Evolutionary conservation across 2,329 filamentous ascomycete genomes (phyloP).

Genomic region (Neonectria magnoliae): DNA sequence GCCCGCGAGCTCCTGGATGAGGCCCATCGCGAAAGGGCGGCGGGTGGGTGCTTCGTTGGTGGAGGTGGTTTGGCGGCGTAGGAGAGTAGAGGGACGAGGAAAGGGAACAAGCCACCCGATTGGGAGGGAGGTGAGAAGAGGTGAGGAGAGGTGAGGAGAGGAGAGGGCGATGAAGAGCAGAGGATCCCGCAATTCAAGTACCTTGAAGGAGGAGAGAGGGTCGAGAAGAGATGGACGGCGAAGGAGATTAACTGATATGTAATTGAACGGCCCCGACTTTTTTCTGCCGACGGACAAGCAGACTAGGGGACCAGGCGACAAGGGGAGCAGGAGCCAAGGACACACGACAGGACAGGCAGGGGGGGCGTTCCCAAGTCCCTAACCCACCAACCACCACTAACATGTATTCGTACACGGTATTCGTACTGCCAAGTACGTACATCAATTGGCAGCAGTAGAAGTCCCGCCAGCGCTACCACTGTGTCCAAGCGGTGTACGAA

Average conservation of each 20-base stretch:
- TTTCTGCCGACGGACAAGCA: conserved; percentile 36
- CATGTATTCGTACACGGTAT: neutral
- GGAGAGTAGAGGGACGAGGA: neutral
- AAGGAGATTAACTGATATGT: conserved; percentile 47
- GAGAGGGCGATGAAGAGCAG: conserved; percentile 10
- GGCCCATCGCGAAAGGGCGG: conserved; percentile 58
- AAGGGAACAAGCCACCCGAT: neutral
- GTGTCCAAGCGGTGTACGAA: conserved; percentile 13
- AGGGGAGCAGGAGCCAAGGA: conserved; percentile 23
- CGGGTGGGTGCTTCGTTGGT: conserved; percentile 10
- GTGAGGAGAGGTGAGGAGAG: neutral
- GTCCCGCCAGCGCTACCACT: neutral
- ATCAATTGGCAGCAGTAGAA: neutral
- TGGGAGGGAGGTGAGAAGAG: neutral
- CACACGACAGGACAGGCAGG: neutral
- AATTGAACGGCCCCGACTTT: conserved; percentile 41
- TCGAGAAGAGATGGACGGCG: conserved; percentile 27
- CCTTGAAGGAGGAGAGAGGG: conserved; percentile 30
- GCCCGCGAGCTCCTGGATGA: conserved; percentile 62
- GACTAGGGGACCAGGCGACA: conserved; percentile 8
- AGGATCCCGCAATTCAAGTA: conserved; percentile 27
- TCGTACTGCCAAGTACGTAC: neutral
- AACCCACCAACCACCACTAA: neutral
- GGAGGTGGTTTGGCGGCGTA: neutral
- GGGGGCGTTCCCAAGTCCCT: neutral